Evolutionary conservation across 352 stramenopile genomes (phyloP).

Genomic region (Phytopythium aichiense): DNA sequence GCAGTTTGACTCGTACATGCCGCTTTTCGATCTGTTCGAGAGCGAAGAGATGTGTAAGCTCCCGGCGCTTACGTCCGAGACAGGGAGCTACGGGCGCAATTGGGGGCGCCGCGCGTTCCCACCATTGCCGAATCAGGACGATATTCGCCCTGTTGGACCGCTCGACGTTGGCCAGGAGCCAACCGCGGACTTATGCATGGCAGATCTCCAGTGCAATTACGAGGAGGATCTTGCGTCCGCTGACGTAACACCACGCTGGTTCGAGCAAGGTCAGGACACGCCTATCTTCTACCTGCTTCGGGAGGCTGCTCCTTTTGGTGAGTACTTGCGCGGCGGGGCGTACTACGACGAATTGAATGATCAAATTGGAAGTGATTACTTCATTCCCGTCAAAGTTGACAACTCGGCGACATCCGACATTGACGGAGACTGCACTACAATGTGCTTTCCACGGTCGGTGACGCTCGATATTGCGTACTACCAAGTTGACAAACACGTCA

Average conservation of each 20-base stretch:
- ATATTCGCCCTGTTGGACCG: conserved; percentile 89
- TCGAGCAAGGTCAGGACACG: conserved; percentile 88
- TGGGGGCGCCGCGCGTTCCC: conserved; percentile 77
- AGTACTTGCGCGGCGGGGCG: conserved; percentile 78
- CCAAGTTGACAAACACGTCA: conserved; percentile 86
- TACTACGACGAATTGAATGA: conserved; percentile 67
- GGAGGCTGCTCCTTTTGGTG: conserved; percentile 85
- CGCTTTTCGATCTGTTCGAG: conserved; percentile 91
- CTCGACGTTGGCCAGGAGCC: conserved; percentile 86
- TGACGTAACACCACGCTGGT: conserved; percentile 94
- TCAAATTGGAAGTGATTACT: conserved; percentile 82
- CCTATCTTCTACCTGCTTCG: conserved; percentile 91
- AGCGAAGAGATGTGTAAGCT: conserved; percentile 85
- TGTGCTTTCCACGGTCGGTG: conserved; percentile 92
- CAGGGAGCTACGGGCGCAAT: conserved; percentile 49
- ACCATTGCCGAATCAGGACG: conserved; percentile 92
- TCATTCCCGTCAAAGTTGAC: conserved; percentile 93
- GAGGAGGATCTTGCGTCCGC: conserved; percentile 89
- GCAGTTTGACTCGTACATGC: conserved; percentile 95
- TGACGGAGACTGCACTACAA: conserved; percentile 82
- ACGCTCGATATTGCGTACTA: conserved; percentile 95
- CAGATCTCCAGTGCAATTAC: conserved; percentile 87
- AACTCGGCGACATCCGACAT: conserved; percentile 69
- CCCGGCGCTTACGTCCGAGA: conserved; percentile 75
- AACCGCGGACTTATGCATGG: conserved; percentile 90